A percentile compares a stretch with the other conserved stretches of the same genome.
phyloP scores from a whole-genome alignment of 2,329 filamentous ascomycete species.

The Penicillium sp. region DNA sequence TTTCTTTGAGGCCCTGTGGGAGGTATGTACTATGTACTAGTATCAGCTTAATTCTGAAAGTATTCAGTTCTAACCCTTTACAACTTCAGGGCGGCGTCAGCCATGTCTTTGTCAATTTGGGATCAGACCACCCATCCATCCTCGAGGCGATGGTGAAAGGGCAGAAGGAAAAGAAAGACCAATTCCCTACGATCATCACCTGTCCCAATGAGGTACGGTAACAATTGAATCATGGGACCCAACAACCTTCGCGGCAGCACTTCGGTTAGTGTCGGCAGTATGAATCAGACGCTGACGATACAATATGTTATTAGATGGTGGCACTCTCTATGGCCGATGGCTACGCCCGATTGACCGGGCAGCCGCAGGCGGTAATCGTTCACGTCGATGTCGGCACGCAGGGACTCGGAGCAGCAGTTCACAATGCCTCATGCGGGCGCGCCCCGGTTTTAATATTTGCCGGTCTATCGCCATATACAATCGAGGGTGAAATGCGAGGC shows the following conservation, averaged over 20 bases:
- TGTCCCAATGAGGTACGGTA: conserved; percentile 70
- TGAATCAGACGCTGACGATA: neutral
- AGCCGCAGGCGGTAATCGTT: conserved; percentile 73
- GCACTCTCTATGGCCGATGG: conserved; percentile 82
- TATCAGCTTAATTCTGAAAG: neutral
- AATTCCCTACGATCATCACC: conserved; percentile 72
- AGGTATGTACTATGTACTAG: conserved; percentile 58
- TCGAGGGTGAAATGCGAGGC: conserved; percentile 73
- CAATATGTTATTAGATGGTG: conserved; percentile 60
- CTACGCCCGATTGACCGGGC: conserved; percentile 68
- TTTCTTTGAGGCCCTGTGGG: conserved; percentile 79
- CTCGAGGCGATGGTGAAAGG: conserved; percentile 78
- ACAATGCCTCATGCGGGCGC: conserved; percentile 73
- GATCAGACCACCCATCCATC: conserved; percentile 67
- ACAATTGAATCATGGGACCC: neutral
- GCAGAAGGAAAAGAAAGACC: conserved; percentile 61
- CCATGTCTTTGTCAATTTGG: conserved; percentile 53
- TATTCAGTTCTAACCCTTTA: neutral
- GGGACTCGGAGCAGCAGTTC: conserved; percentile 71
- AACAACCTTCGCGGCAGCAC: neutral
- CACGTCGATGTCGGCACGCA: conserved; percentile 82
- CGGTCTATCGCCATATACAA: conserved; percentile 71
- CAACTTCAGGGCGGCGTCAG: conserved; percentile 45
- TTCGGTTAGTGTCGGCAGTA: conserved; percentile 10
- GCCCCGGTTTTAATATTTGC: conserved; percentile 76